These are phyloP conservation scores for Chlorophyllum brunneum DNA, from an alignment of 768 basidiomycete species.

Conservation along the genomic window DNA sequence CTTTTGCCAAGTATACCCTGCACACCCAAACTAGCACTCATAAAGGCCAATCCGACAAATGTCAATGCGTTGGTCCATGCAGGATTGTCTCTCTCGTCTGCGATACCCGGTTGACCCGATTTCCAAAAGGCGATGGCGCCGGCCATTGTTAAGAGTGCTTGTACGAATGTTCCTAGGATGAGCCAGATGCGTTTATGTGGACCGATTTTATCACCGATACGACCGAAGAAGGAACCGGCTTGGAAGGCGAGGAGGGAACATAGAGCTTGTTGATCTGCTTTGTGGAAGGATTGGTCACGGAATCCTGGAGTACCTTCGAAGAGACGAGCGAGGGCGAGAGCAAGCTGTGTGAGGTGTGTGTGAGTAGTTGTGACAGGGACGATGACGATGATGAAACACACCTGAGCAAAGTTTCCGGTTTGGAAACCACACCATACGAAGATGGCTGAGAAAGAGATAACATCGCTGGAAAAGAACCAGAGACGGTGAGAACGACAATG, in stretches of 20 bases:
- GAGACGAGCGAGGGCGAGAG: constrained; percentile 78
- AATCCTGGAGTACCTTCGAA: constrained; percentile 49
- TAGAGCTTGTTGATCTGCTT: constrained; percentile 80
- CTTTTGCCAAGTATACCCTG: constrained; percentile 87
- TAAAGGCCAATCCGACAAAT: constrained; percentile 71
- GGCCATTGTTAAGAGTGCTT: constrained; percentile 73
- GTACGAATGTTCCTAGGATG: constrained; percentile 63
- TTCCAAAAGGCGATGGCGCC: constrained; percentile 71
- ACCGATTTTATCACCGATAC: constrained; percentile 82
- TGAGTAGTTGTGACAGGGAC: background rate
- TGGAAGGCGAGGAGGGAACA: constrained; percentile 78
- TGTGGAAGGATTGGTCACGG: constrained; percentile 63
- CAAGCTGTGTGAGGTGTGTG: constrained; percentile 42
- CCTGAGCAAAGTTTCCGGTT: constrained; percentile 73
- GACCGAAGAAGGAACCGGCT: constrained; percentile 71
- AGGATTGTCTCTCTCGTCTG: constrained; percentile 52
- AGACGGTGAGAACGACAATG: background rate
- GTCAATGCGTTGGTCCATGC: constrained; percentile 67
- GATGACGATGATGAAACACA: constrained; percentile 21
- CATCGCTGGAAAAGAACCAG: constrained; percentile 47
- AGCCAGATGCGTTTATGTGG: constrained; percentile 74
- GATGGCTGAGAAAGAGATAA: constrained; percentile 71
- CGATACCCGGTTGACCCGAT: constrained; percentile 53
- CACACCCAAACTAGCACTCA: constrained; percentile 78
- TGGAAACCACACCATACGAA: constrained; percentile 88